Evolutionary conservation across 2,329 filamentous ascomycete genomes (phyloP).

Genomic region (Lasiodiplodia citricola): DNA sequence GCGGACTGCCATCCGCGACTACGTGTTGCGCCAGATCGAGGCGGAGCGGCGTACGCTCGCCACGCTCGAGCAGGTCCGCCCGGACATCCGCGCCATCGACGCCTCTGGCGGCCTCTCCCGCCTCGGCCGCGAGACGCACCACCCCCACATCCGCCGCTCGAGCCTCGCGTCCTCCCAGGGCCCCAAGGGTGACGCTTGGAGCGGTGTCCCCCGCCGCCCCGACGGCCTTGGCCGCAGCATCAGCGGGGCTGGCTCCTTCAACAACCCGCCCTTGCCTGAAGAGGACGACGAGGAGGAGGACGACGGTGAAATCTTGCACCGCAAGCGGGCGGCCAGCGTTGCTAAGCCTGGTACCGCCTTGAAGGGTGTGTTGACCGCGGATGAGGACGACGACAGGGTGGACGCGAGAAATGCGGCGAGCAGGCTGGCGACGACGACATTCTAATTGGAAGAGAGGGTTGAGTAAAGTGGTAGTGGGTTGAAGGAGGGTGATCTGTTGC

Average conservation of each 20-base stretch:
- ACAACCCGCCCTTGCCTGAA: slow-evolving; percentile 61
- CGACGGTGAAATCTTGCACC: slow-evolving; percentile 47
- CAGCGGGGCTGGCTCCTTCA: slow-evolving; percentile 66
- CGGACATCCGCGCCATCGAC: slow-evolving; percentile 93
- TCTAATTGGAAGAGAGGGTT: slow-evolving; percentile 56
- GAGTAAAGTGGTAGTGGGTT: not conserved
- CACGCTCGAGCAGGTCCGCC: slow-evolving; percentile 89
- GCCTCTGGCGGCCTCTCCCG: slow-evolving; percentile 86
- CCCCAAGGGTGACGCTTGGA: slow-evolving; percentile 98
- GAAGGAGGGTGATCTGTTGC: not conserved
- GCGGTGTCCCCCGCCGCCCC: slow-evolving; percentile 82
- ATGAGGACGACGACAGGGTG: slow-evolving; percentile 91
- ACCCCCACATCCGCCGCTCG: slow-evolving; percentile 70
- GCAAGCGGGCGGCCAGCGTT: slow-evolving; percentile 55
- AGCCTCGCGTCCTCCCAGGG: slow-evolving; percentile 88
- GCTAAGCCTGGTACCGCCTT: not conserved
- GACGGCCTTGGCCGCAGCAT: slow-evolving; percentile 78
- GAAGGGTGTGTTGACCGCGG: slow-evolving; percentile 65
- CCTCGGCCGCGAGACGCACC: slow-evolving; percentile 85
- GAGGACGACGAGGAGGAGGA: slow-evolving; percentile 59
- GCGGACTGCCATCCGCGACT: slow-evolving; percentile 83
- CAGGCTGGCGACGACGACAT: slow-evolving; percentile 90
- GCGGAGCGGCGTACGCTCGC: slow-evolving; percentile 90
- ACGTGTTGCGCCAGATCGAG: slow-evolving; percentile 93
- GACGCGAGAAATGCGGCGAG: slow-evolving; percentile 96